phyloP scores from a whole-genome alignment of 2,329 filamentous ascomycete species.

The Blastomyces emzantsi region DNA sequence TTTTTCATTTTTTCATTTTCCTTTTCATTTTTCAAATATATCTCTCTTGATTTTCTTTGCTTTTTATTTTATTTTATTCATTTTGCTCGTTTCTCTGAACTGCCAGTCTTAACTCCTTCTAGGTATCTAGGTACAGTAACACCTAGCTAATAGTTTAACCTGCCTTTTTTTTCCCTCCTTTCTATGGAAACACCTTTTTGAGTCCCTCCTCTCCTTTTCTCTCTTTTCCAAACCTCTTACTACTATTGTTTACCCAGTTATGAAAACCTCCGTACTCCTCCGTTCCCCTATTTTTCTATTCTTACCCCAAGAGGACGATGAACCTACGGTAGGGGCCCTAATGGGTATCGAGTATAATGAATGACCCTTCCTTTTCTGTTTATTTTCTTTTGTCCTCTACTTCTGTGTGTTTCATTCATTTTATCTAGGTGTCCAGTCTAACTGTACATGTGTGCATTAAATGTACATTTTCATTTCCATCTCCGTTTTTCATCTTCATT shows the following conservation, averaged over 20 bases:
- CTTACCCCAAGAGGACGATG: too few relatives aligned
- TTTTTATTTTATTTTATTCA: neutral
- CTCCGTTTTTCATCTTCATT: neutral
- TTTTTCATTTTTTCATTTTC: neutral
- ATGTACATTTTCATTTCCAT: neutral
- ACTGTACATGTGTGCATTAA: too few relatives aligned
- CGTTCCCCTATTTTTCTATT: neutral
- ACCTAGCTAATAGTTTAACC: neutral
- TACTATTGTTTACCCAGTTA: neutral
- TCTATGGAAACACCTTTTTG: too few relatives aligned
- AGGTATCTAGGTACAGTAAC: neutral
- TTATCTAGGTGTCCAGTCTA: neutral
- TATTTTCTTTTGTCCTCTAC: neutral
- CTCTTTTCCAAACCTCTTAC: constrained; percentile 3
- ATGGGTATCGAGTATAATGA: too few relatives aligned
- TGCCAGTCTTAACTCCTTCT: neutral
- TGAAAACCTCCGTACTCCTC: neutral
- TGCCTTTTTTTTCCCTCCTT: constrained; percentile 3
- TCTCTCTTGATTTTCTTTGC: neutral
- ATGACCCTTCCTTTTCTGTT: neutral
- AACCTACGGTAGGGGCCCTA: too few relatives aligned
- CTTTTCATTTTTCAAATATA: neutral
- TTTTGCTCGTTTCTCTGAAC: neutral
- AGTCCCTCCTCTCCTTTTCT: constrained; percentile 6
- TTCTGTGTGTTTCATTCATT: neutral